These are phyloP conservation scores for Marasmius fiardii DNA, from an alignment of 1,284 basidiomycete genomes.

Conservation along the genomic window DNA sequence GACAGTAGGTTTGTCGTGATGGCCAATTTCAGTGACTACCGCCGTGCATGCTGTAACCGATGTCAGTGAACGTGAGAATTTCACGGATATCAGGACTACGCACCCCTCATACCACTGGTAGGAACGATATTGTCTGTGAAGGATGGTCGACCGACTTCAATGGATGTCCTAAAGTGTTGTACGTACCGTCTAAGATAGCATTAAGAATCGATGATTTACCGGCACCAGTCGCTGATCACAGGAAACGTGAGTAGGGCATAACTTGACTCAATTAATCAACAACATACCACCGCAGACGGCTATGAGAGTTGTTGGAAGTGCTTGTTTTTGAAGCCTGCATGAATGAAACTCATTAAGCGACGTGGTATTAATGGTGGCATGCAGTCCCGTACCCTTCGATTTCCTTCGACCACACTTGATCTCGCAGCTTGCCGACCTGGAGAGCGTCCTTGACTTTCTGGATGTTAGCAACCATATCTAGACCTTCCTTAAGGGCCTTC, in stretches of 20 bases:
- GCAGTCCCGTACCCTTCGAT: constrained; percentile 38
- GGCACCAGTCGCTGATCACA: constrained; percentile 48
- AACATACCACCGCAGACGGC: constrained; percentile 55
- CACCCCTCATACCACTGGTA: constrained; percentile 61
- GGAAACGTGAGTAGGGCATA: background rate
- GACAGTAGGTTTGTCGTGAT: constrained; percentile 51
- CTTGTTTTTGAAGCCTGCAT: constrained; percentile 43
- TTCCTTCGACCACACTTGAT: constrained; percentile 59
- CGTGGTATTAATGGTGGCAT: background rate
- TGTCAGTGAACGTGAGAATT: background rate
- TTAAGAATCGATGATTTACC: constrained; percentile 61
- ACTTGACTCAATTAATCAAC: background rate
- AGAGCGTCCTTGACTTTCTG: constrained; percentile 40
- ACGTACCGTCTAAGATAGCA: constrained; percentile 53
- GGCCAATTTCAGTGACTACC: constrained; percentile 59
- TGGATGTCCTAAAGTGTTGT: background rate
- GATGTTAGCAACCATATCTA: constrained; percentile 50
- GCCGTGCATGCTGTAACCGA: constrained; percentile 54
- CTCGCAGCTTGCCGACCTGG: constrained; percentile 50
- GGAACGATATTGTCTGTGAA: constrained; percentile 58
- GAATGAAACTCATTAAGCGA: constrained; percentile 1
- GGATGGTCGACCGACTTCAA: constrained; percentile 3
- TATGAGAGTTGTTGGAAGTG: constrained; percentile 52
- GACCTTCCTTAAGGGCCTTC: constrained; percentile 44
- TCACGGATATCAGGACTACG: constrained; percentile 13